A percentile compares a stretch with the other conserved stretches of the same genome.
Conservation (phyloP, 202 grass and related monocot species). For the Musa balbisiana region DNA sequence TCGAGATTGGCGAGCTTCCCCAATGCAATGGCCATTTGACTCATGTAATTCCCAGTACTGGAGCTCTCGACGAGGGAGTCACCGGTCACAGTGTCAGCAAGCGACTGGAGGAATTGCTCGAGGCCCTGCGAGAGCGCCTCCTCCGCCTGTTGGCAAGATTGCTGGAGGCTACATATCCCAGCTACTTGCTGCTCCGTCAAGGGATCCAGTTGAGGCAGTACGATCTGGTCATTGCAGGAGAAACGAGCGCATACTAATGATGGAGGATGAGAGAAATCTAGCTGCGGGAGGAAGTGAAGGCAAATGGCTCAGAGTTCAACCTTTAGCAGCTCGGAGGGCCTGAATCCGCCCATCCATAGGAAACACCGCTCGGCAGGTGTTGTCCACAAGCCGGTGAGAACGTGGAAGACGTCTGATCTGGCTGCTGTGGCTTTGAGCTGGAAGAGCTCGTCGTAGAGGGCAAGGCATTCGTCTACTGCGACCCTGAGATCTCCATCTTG, state of each 20-base stretch:
- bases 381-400: conserved; percentile 71
- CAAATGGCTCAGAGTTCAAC: neutral
- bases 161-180: conserved; percentile 64
- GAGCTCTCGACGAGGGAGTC: conserved; percentile 37
- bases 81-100: conserved; percentile 42
- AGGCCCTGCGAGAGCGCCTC: conserved; percentile 92
- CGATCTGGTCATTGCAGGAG: conserved; percentile 29
- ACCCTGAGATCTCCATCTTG: conserved; percentile 55
- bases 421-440: conserved; percentile 37
- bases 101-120: conserved; percentile 68
- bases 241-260: neutral
- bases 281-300: no score
- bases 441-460: conserved; percentile 68
- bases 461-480: conserved; percentile 48
- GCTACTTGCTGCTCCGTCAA: conserved; percentile 74
- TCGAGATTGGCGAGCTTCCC: conserved; percentile 75
- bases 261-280: no score
- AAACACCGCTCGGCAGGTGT: conserved; percentile 66
- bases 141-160: conserved; percentile 84
- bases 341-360: conserved; percentile 84
- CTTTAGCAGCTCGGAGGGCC: conserved; percentile 79
- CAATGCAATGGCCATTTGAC: conserved; percentile 71
- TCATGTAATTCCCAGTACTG: conserved; percentile 59
- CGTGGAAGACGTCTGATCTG: conserved; percentile 67
- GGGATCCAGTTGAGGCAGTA: conserved; percentile 66